Base-by-base conservation (phyloP, 352 stramenopile genomes). In the Phytophthora chlamydospora region DNA sequence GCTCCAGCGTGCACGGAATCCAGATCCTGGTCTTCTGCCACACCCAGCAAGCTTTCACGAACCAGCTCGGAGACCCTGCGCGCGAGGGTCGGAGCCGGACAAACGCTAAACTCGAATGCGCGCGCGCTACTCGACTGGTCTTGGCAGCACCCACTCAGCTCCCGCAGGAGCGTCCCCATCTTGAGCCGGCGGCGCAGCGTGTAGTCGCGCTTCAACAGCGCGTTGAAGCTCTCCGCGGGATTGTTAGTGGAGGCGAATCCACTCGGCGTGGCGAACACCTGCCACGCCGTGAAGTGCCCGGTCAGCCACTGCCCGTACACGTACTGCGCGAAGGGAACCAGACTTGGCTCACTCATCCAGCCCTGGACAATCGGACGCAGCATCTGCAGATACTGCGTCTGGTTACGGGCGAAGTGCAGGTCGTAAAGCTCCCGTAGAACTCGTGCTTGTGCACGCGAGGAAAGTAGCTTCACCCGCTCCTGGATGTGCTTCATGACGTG, bases 161-260 rank as follows among this genome's bases (percentile, higher is more conserved):
- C 24, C 3, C 24, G 4, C 24, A 29, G 4, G 3, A 29, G 4
- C 3, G 24, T 29, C 0, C 24, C 24, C 4, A 29, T 29, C 24
- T 29, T 29, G 24, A 29, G 24, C 24, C 24, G 24, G 2, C 24
- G 2, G 24, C 24, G 24, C 24, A 29, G 4, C 24, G 24, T 29
- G 24, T 29, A 29, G 4, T 29, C 24, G 24, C 24, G 24, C 4
- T 29, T 29, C 4, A 6, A 29, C 24, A 29, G 24, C 4, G 24
- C 24, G 24, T 29, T 24, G 4, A 29, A 29, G 0, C 2, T 29
- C 44, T 51, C 14, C 17, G 27, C 24, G 9, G 44, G 29, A 6
- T 51, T 51, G 44, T 51, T 51, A 0, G 44, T 51, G 1, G 44
- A 39, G 0, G 31, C 44, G 16, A 51, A 51, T 14, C 44, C 44